Evolutionary conservation across 164 flowering plant genomes (phyloP), one percentile per base, ranked within the genome.

Genomic region (Liquidambar formosana): DNA sequence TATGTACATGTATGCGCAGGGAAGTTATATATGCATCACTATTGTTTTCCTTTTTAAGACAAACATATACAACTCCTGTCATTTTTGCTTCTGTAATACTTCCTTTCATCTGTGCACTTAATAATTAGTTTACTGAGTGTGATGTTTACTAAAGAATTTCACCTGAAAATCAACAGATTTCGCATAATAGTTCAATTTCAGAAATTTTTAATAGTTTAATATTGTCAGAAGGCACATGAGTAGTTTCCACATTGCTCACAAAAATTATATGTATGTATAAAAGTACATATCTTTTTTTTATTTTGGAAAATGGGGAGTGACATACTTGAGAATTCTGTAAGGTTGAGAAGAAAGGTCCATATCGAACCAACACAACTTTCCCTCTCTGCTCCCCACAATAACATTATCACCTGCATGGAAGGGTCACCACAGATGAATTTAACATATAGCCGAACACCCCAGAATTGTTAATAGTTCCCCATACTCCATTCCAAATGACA

Each of bases 361-460:
- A 80, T 96, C 99, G 87, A 96, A 96, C 99, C 98, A 96, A 76
- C 97, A 92, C 38, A 92, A 61, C 73, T 96, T 96, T 73, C 99
- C 99, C 33, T 96, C 99, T 71, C 68, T 88, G 82, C 99, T 96
- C 18, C 99, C 99, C 21, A 96, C 96, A 73, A 96, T 87, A 19
- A 92, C 72, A 85, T 96, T 88, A 78, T 96, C 98, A 80, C 99
- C 99, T 92, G 87, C 84, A 85, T 15, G 27, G 33, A 71, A 57
- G 43, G 53, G 49, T 65, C 10, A 41, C 0, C 8, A 8, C 33
- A 65, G 46, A 58, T 45, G 10, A 19, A 33, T 41, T 53, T 16
- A 27, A n/a, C 61, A 33, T 45, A 19, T 13, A 62, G 33, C 49
- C 23, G 23, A 33, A 6, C 6, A 33, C 41, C 2, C 41, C 41